A percentile compares a stretch with the other conserved stretches of the same genome.
Evolutionary conservation across 2,329 filamentous ascomycete species (phyloP).

Genomic region (Neofusicoccum laricinum): DNA sequence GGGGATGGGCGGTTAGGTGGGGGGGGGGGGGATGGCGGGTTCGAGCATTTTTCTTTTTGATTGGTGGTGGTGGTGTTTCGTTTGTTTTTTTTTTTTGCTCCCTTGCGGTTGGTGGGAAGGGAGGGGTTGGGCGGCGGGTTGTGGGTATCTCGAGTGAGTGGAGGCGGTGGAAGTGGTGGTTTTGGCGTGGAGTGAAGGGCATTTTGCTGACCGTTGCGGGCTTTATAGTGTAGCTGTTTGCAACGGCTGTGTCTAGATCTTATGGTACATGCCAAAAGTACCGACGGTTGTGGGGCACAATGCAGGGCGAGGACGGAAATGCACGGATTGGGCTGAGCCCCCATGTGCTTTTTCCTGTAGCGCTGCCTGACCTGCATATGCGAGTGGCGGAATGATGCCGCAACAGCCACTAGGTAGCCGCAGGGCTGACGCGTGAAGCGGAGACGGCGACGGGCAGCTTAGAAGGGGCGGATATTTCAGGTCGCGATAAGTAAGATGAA

Average conservation of each 20-base stretch:
- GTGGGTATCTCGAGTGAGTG: too few relatives aligned
- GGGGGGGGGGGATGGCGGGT: constrained; percentile 24
- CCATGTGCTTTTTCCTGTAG: too few relatives aligned
- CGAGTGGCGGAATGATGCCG: constrained; percentile 4
- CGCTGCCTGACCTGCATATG: background rate
- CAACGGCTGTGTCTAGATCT: too few relatives aligned
- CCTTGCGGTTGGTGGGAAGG: background rate
- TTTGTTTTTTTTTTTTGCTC: too few relatives aligned
- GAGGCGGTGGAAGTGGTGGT: too few relatives aligned
- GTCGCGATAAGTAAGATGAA: background rate
- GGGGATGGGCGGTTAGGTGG: constrained; percentile 20
- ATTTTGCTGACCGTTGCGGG: too few relatives aligned
- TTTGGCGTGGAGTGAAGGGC: too few relatives aligned
- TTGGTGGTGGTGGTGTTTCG: too few relatives aligned
- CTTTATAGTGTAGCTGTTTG: too few relatives aligned
- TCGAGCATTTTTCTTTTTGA: constrained; percentile 23
- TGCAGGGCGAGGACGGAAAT: background rate
- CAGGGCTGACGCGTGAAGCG: background rate
- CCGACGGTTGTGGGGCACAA: too few relatives aligned
- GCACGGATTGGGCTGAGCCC: background rate
- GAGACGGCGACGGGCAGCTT: background rate
- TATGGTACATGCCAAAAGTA: too few relatives aligned
- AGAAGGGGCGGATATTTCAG: background rate
- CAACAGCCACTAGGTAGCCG: background rate
- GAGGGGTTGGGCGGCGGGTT: background rate